Evolutionary conservation across 192 early-diverging fungal genomes (phyloP).

Genomic region (Coemansia sp.): DNA sequence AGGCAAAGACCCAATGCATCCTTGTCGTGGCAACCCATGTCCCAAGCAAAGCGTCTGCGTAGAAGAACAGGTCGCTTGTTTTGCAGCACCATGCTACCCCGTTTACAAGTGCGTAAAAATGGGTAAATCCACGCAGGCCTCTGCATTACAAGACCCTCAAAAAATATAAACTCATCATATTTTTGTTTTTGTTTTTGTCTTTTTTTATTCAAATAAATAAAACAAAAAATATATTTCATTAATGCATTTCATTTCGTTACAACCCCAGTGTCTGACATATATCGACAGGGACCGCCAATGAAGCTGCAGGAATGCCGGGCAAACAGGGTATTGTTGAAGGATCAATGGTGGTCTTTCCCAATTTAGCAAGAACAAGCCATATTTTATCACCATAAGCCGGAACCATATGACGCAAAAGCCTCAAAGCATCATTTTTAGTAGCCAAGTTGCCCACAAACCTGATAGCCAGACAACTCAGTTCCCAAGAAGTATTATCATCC

Average conservation of each 20-base stretch:
- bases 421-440: slow-evolving; percentile 6
- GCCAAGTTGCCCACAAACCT: slow-evolving; percentile 12
- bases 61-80: slow-evolving; percentile 15
- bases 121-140: slow-evolving; percentile 6
- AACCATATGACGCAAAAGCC: slow-evolving; percentile 30
- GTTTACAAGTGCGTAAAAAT: slow-evolving; percentile 8
- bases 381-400: slow-evolving; percentile 45
- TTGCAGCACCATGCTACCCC: slow-evolving; percentile 26
- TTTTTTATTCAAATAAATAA: not conserved
- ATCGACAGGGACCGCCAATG: slow-evolving; percentile 6
- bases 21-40: slow-evolving; percentile 16
- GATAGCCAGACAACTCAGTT: slow-evolving; percentile 16
- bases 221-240: not conserved
- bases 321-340: not conserved
- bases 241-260: not conserved
- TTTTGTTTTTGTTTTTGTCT: not conserved
- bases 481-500: slow-evolving; percentile 36
- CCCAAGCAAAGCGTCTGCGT: slow-evolving; percentile 5
- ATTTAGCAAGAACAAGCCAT: slow-evolving; percentile 43
- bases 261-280: slow-evolving; percentile 30
- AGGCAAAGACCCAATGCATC: slow-evolving; percentile 7
- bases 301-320: not conserved
- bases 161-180: not conserved
- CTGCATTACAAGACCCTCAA: not conserved
- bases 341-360: slow-evolving; percentile 7